phyloP scores from a whole-genome alignment of 441 rosid species.

The Adansonia grandidieri region DNA sequence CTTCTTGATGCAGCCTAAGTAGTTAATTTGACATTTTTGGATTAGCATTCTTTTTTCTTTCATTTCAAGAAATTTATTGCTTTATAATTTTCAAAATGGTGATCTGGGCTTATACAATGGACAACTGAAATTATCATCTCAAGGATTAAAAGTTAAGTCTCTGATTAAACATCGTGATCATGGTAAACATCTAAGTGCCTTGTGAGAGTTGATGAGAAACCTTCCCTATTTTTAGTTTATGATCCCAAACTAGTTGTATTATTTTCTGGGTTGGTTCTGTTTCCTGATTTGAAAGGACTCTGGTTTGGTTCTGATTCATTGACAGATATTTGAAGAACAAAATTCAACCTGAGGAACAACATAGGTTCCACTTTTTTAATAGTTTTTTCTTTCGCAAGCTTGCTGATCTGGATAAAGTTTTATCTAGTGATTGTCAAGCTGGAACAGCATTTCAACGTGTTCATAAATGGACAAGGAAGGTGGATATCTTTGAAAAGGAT shows the following conservation, averaged over 20 bases:
- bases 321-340: conserved; percentile 69
- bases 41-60: background rate
- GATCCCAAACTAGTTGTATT: background rate
- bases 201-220: background rate
- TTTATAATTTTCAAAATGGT: background rate
- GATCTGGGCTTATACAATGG: background rate
- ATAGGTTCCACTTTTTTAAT: conserved; percentile 81
- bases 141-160: background rate
- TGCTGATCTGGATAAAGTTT: conserved; percentile 76
- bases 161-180: background rate
- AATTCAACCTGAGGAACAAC: conserved; percentile 55
- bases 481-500: conserved; percentile 80
- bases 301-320: conserved; percentile 28
- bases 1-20: background rate
- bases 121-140: conserved; percentile 8
- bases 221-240: background rate
- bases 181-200: background rate
- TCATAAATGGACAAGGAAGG: conserved; percentile 88
- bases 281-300: conserved; percentile 15
- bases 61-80: background rate
- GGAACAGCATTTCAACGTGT: conserved; percentile 81
- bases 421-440: conserved; percentile 58
- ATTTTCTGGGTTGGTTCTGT: background rate
- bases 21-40: conserved; percentile 1
- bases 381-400: conserved; percentile 94